Percentiles rank a stretch among this genome's conserved stretches.
phyloP scores from a whole-genome alignment of 768 basidiomycete species.

The Rhodotorula sphaerocarpa region DNA sequence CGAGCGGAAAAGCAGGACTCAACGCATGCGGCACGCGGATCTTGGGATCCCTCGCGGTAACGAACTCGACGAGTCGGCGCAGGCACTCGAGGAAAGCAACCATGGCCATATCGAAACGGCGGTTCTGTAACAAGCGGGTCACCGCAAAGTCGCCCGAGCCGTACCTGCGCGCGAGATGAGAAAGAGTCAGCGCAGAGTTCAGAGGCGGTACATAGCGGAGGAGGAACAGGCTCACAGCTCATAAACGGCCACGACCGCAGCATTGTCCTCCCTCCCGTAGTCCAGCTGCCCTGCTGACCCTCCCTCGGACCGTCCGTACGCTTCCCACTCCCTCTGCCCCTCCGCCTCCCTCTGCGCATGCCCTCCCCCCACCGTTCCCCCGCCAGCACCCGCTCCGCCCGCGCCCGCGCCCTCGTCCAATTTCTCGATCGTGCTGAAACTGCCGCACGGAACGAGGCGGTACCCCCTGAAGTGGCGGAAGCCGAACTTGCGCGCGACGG shows the following conservation, averaged over 20 bases:
- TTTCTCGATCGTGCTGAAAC: constrained; percentile 78
- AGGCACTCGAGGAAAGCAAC: constrained; percentile 92
- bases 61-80: constrained; percentile 80
- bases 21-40: constrained; percentile 72
- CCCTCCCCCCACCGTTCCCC: too few species aligned
- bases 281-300: too few species aligned
- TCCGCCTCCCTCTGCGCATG: background rate
- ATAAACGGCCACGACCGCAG: constrained; percentile 69
- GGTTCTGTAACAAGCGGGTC: constrained; percentile 80
- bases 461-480: constrained; percentile 77
- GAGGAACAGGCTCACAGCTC: too few species aligned
- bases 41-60: constrained; percentile 65
- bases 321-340: background rate
- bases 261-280: constrained; percentile 40
- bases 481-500: constrained; percentile 83
- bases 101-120: constrained; percentile 92
- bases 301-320: too few species aligned
- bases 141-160: constrained; percentile 88
- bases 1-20: constrained; percentile 42
- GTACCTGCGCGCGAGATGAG: constrained; percentile 47
- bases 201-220: too few species aligned
- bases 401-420: constrained; percentile 36
- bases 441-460: constrained; percentile 84
- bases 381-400: too few species aligned
- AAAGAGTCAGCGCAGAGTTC: too few species aligned